Evolutionary conservation across 257 asterid genomes (phyloP), one percentile per base, ranked within the genome.

Genomic region (Capsicum rhomboideum): DNA sequence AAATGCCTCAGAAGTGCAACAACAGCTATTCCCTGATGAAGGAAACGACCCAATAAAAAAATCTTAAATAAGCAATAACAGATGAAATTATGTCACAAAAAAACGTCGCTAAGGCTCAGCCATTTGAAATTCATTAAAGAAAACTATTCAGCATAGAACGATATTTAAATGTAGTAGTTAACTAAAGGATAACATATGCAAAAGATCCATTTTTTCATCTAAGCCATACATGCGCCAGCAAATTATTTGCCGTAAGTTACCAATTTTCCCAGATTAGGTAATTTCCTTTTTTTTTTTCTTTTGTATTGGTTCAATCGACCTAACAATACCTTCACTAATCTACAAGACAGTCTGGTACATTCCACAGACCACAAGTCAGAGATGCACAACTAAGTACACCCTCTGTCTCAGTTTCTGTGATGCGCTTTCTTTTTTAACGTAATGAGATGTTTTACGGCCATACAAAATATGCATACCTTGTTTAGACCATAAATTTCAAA

Each of bases 1-100:
- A 95, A 95, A 90, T 95, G 99, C 83, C 99, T 92, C 91, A 95
- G 69, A 71, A 95, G 96, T 54, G 99, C 98, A 83, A 94, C 94
- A 78, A 95, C 99, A 44, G 96, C 97, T 26, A 92, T 64, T 85
- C 97, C 99, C 98, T 93, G 88, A 42, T 8, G 9, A 26, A 74
- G 31, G 12, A 46, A 13, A 46, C 42, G 16, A 23, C 31, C 80
- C 40, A 46, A 46, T 86, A 85, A 80, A 10, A 67, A 82, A 85
- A 34, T 8, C 12, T 14, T 67, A 31, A 67, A 37, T 18, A 23
- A 10, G 71, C 40, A 14, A 26, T 63, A 63, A 28, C 40, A 63
- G 11, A 63, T 26, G 40, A 18, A 63, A 23, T 6, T 26, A 12
- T 4, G 71, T 29, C 10, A 63, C 20, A 61, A 21, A 26, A 10